Evolutionary conservation across 1,284 basidiomycete genomes (phyloP).

Genomic region (Rhizoctonia solani): DNA sequence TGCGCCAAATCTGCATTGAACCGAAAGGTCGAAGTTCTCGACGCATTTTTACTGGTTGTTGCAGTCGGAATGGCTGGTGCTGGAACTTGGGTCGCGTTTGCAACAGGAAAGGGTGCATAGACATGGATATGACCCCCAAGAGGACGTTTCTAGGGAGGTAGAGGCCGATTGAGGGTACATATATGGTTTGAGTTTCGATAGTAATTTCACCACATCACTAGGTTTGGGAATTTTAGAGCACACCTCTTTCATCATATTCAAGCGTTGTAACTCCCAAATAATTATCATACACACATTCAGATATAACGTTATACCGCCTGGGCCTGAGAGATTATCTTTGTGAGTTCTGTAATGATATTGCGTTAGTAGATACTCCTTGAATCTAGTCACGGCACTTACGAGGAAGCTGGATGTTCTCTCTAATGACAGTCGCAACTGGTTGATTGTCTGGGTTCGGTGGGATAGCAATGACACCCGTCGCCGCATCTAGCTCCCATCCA

Average conservation of each 20-base stretch:
- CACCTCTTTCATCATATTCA: background rate
- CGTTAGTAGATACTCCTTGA: background rate
- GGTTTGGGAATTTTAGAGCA: background rate
- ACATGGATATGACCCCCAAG: background rate
- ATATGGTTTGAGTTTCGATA: too few relatives aligned
- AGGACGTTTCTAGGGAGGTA: too few relatives aligned
- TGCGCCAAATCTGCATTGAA: constrained; percentile 63
- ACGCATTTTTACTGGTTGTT: constrained; percentile 60
- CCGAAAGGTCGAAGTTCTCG: constrained; percentile 53
- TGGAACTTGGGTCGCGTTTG: constrained; percentile 58
- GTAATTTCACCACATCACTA: too few relatives aligned
- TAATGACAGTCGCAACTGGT: constrained; percentile 90
- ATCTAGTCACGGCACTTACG: constrained; percentile 59
- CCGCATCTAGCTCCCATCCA: constrained; percentile 73
- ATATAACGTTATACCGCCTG: constrained; percentile 36
- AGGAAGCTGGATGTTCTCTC: constrained; percentile 85
- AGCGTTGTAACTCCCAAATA: constrained; percentile 5
- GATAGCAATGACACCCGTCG: constrained; percentile 65
- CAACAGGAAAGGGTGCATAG: constrained; percentile 9
- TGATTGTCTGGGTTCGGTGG: constrained; percentile 94
- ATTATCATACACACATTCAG: background rate
- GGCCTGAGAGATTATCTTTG: constrained; percentile 79
- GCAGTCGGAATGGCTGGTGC: constrained; percentile 71
- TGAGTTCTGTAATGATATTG: constrained; percentile 61
- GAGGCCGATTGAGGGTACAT: too few relatives aligned